A percentile compares a stretch with the other conserved stretches of the same genome.
These are phyloP conservation scores for Warburgia ugandensis DNA, from an alignment of 164 flowering plant genomes.

Conservation along the genomic window DNA sequence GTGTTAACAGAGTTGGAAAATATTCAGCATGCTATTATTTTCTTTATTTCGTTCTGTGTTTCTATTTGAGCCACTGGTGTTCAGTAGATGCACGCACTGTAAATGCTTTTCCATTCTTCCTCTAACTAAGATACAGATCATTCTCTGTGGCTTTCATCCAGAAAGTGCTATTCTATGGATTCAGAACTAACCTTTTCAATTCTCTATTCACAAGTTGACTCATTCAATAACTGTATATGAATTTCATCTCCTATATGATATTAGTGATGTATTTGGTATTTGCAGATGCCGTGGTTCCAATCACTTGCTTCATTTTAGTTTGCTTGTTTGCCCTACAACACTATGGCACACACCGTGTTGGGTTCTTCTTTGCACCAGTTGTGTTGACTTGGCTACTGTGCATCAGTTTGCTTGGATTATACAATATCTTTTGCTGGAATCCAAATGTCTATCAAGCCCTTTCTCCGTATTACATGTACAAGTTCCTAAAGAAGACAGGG, in stretches of 20 bases:
- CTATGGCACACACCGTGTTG: slow-evolving; percentile 86
- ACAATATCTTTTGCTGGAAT: slow-evolving; percentile 80
- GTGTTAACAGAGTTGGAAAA: too few relatives aligned
- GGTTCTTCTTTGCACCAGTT: slow-evolving; percentile 82
- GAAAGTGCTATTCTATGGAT: too few relatives aligned
- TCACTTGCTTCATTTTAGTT: slow-evolving; percentile 66
- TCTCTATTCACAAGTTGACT: too few relatives aligned
- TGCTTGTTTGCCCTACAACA: slow-evolving; percentile 83
- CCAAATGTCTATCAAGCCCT: slow-evolving; percentile 79
- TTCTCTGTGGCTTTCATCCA: too few relatives aligned
- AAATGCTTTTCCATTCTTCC: too few relatives aligned
- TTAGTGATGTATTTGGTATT: background rate
- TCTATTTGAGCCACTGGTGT: too few relatives aligned
- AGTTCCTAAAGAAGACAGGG: slow-evolving; percentile 79
- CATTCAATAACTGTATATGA: too few relatives aligned
- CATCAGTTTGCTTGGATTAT: slow-evolving; percentile 81
- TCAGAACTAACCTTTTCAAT: too few relatives aligned
- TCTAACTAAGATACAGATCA: too few relatives aligned
- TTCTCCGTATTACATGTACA: slow-evolving; percentile 89
- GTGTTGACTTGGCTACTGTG: slow-evolving; percentile 77
- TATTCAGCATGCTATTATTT: too few relatives aligned
- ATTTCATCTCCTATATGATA: background rate
- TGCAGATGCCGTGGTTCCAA: slow-evolving; percentile 85
- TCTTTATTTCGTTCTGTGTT: too few relatives aligned
- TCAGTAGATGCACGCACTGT: too few relatives aligned